Base-by-base conservation (phyloP, 768 basidiomycete genomes). In the Lactarius indigo region DNA sequence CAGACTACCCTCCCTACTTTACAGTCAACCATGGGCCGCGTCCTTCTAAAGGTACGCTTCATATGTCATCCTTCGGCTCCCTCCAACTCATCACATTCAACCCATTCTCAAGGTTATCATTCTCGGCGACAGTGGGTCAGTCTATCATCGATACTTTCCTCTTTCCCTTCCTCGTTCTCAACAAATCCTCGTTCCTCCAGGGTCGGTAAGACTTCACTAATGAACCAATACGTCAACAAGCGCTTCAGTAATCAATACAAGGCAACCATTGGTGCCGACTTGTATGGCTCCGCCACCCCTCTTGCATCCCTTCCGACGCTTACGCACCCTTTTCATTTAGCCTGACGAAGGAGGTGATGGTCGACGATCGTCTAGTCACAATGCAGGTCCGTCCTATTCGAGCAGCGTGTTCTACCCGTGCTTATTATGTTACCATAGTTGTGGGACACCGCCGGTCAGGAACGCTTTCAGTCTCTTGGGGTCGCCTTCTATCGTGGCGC, bases 191-290 rank as follows among this genome's bases (percentile, higher is more conserved):
- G 41, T 28, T 41, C 41, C 37, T 66, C 20, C 73, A 96, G 96
- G 65, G 96, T 98, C 77, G 96, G 96, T 52, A 98, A 98, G 90
- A 98, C 97, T 50, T 98, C 96, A 33, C 90, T 99, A 73, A 99
- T 99, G 97, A 98, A 98, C 82, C 97, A 99, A 80, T 98, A 97
- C 82, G 97, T 99, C 71, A 98, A 98, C 87, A 98, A 98, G 79
- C 91, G 97, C 69, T 99, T 98, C 79, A 94, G 92, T 78, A 97
- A 96, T 80, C 96, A 98, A 81, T 99, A 99, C 86, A 98, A 98
- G 81, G 97, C 97, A 20, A 98, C 97, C 69, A 96, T 96, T 75
- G 94, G 94, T 66, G 94, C 94, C 66, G 94, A 96, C 85, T 96
- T 96, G 92, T 94, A 79, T 67, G 92, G 84, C 70, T 58, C 56